Evolutionary conservation across 768 basidiomycete species (phyloP).

Genomic region (Lactifluus echinatus): DNA sequence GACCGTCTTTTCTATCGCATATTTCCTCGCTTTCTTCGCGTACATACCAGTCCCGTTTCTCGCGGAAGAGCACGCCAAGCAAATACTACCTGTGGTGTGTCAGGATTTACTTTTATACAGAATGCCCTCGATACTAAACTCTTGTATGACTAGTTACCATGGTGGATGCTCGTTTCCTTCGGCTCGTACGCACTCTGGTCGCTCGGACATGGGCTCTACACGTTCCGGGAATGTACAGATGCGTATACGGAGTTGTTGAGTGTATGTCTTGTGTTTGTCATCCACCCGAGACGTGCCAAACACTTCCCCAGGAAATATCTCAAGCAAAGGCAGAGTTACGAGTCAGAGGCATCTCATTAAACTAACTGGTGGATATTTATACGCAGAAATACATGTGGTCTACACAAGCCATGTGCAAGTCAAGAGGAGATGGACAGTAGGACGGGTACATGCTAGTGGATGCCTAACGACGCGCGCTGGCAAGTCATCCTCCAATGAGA

Average conservation of each 20-base stretch:
- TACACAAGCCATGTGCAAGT: constrained; percentile 3
- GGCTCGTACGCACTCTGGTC: constrained; percentile 74
- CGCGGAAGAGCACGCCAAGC: constrained; percentile 34
- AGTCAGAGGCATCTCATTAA: constrained; percentile 18
- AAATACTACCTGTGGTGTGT: constrained; percentile 56
- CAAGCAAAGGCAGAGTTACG: constrained; percentile 20
- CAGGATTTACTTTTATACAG: not conserved
- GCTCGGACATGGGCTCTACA: constrained; percentile 65
- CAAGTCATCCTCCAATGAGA: not conserved
- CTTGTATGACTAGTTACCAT: constrained; percentile 53
- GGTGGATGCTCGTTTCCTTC: constrained; percentile 74
- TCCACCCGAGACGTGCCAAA: not conserved
- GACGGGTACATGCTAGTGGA: not conserved
- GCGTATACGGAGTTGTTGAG: constrained; percentile 61
- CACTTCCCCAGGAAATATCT: constrained; percentile 17
- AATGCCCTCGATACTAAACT: not conserved
- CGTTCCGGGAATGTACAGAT: constrained; percentile 71
- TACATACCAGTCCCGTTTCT: constrained; percentile 48
- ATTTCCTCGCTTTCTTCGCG: constrained; percentile 50
- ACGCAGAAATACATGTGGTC: constrained; percentile 10
- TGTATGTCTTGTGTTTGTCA: constrained; percentile 34
- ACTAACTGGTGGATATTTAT: constrained; percentile 16
- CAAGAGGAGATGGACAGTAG: too few relatives aligned
- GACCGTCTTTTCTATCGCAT: constrained; percentile 37
- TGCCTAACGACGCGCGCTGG: constrained; percentile 19